Base-by-base conservation (phyloP, 1,139 yeast genomes). In the Blastobotrys illinoisensis region DNA sequence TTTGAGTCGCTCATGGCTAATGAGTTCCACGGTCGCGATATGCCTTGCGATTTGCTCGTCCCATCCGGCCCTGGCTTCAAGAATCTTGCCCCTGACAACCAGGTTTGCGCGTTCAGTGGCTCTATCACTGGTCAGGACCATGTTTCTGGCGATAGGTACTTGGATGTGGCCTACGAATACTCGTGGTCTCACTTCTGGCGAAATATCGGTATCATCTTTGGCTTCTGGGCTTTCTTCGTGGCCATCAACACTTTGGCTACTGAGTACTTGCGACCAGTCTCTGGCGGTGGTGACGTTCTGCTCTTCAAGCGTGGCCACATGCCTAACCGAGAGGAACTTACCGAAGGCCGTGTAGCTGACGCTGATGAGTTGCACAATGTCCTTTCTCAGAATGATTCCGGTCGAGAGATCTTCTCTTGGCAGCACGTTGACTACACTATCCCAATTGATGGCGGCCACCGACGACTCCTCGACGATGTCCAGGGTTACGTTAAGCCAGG, bases 401-500 rank as follows among this genome's bases (percentile, higher is more conserved):
- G 55, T n/a, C 51, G 53, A 53, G 81, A 79, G 62, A 71, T 78
- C 23, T 80, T 79, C 64, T 72, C 80, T 1, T 81, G 85, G 85
- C 77, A 78, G 61, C 72, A 79, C 58, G 72, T 81, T 58, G 73
- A 78, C 62, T 81, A 80, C 60, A 71, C 74, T 48, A 79, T 80
- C 64, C 80, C 81, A 26, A 72, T 79, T 53, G 80, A 79, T 59
- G 78, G 79, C 28, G 60, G 59, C 1, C 69, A 74, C 7, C 67
- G 79, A 67, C 74, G 74, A 61, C 68, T 81, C 50, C 70, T 84
- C 59, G 78, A 80, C 58, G 75, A 79, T 64, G 79, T 84, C 51
- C 82, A 80, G 59, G 89, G 88, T 46, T 84, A 75, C 67, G 83
- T 83, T 63, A 79, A 80, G 59, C 87, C 88, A 14, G 88, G 88